Evolutionary conservation across 2,329 filamentous ascomycete genomes (phyloP), one percentile per base, ranked within the genome.

Genomic region (Aspergillus chevalieri): DNA sequence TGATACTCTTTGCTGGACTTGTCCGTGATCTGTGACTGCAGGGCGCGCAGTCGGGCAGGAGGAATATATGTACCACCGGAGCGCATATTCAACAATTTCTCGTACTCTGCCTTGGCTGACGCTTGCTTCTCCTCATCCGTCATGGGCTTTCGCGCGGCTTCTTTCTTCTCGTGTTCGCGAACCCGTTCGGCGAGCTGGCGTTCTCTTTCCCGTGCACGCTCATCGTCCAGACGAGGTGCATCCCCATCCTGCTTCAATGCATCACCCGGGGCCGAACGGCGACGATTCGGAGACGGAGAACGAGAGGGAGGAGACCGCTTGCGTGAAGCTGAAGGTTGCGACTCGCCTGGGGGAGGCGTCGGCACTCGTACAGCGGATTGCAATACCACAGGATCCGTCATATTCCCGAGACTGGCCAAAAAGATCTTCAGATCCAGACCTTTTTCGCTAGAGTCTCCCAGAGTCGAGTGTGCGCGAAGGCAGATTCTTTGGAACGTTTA

Each of bases 11-110:
- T 94, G 71, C 86, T 94, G 48, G 81, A 85, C 77, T 95, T 95
- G 74, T 98, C 93, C 54, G 90, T 96, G 69, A 98, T 95, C 72
- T 95, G 90, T 47, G 91, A 89, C 74, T 98, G 93, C 53, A 98
- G 81, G 36, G 92, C 92, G 60, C 90, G 84, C 65, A 98, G 77
- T 59, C 89, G 82, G 47, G 92, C 92, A 0, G 93, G 93, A 17
- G 93, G 93, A 53, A 98, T 95, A 67, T 98, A 98, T 21, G 90
- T 95, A 59, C 93, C 93, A 56, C 93, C 93, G 44, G 90, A 95
- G 58, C 93, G 87, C 82, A 95, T 92, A 57, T 82, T 93, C 59
- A 95, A 76, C 53, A 97, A 80, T 73, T 92, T 92, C 72, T 94
- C 85, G 73, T 95, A 94, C 75, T 96, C 91, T 57, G 90, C 88